A percentile compares a stretch with the other conserved stretches of the same genome.
phyloP scores from a whole-genome alignment of 1,284 basidiomycete genomes.

The Pholiota adiposa region DNA sequence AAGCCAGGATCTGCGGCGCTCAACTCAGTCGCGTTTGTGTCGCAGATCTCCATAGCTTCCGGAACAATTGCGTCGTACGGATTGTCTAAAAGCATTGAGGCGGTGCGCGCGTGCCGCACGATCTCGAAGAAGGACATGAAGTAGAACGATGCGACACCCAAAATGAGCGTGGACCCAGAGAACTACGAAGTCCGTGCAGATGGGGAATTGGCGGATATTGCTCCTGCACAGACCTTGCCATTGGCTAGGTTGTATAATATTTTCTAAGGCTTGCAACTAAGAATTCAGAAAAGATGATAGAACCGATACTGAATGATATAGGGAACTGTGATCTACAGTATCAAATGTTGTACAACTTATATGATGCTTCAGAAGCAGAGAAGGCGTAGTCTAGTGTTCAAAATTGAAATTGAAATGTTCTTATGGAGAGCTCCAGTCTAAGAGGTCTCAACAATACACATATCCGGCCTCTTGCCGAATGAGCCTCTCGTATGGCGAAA shows the following conservation, averaged over 20 bases:
- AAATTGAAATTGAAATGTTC: too few species aligned
- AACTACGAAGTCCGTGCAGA: slow-evolving; percentile 88
- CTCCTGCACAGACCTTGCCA: slow-evolving; percentile 74
- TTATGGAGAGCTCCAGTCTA: too few species aligned
- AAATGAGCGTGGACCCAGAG: slow-evolving; percentile 92
- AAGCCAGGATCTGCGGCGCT: slow-evolving; percentile 72
- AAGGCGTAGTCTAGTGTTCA: too few species aligned
- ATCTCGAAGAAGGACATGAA: slow-evolving; percentile 93
- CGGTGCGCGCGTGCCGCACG: slow-evolving; percentile 79
- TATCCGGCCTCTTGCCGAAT: too few species aligned
- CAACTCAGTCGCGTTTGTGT: slow-evolving; percentile 88
- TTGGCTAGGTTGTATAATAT: slow-evolving; percentile 76
- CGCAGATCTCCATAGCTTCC: slow-evolving; percentile 67
- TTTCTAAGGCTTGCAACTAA: slow-evolving; percentile 47
- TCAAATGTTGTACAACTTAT: too few species aligned
- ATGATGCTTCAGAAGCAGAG: too few species aligned
- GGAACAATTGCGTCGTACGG: slow-evolving; percentile 73
- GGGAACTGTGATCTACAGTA: too few species aligned
- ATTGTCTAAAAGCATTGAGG: slow-evolving; percentile 74
- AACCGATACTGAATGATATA: too few species aligned
- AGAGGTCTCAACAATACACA: too few species aligned
- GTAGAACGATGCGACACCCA: slow-evolving; percentile 83
- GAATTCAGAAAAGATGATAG: neutral
- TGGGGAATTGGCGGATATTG: slow-evolving; percentile 76
- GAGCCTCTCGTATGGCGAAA: too few species aligned